Percentiles rank a stretch among this genome's conserved stretches.
phyloP scores from a whole-genome alignment of 2,329 filamentous ascomycete species.

The Ceratocystiopsis minuta region DNA sequence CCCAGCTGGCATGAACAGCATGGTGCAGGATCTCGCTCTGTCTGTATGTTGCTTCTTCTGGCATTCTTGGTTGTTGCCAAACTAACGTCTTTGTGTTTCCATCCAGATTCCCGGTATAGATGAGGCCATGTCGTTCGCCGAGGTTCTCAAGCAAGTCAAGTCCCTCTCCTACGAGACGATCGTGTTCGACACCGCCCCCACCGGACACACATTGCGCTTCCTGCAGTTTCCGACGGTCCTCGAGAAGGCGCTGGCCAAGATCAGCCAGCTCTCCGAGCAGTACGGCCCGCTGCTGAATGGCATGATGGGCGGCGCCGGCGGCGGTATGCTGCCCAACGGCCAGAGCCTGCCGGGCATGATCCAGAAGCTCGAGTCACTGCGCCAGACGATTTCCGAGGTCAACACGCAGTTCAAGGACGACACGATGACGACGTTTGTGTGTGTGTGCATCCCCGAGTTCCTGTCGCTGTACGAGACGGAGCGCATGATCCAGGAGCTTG shows the following conservation, averaged over 20 bases:
- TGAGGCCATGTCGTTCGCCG: conserved; percentile 98
- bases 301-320: conserved; percentile 53
- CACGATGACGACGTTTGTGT: conserved; percentile 89
- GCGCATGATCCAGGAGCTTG: conserved; percentile 97
- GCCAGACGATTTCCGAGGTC: conserved; percentile 85
- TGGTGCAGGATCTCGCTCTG: conserved; percentile 98
- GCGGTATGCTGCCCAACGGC: conserved; percentile 56
- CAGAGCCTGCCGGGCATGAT: conserved; percentile 84
- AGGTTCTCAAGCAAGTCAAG: conserved; percentile 98
- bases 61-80: no score
- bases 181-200: conserved; percentile 96
- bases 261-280: conserved; percentile 82
- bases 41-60: conserved; percentile 54
- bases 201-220: conserved; percentile 94
- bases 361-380: conserved; percentile 82
- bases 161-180: conserved; percentile 97
- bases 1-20: conserved; percentile 57
- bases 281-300: conserved; percentile 94
- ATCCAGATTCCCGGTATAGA: conserved; percentile 87
- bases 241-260: conserved; percentile 94
- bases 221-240: conserved; percentile 95
- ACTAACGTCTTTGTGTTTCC: background rate
- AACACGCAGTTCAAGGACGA: conserved; percentile 98
- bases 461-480: conserved; percentile 94
- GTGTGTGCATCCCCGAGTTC: conserved; percentile 97